Percentiles rank a stretch among this genome's conserved stretches.
phyloP scores from a whole-genome alignment of 768 basidiomycete genomes.

The Lentinula aciculospora region DNA sequence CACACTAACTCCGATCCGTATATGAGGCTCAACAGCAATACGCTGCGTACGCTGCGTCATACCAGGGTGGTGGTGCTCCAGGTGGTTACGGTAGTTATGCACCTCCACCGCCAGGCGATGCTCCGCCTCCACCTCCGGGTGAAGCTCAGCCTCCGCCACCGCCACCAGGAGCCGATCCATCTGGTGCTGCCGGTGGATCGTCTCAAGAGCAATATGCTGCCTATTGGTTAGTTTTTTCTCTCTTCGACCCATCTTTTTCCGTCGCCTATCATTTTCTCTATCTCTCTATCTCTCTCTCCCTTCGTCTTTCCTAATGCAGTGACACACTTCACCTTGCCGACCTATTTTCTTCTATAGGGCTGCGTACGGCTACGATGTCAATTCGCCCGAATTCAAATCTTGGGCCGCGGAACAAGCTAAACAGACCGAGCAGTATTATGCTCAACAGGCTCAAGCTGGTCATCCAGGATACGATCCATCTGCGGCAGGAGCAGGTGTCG shows the following conservation, averaged over 20 bases:
- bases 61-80: slow-evolving; percentile 34
- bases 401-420: slow-evolving; percentile 74
- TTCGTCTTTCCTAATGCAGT: not conserved
- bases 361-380: slow-evolving; percentile 82
- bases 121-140: slow-evolving; percentile 49
- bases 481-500: not conserved
- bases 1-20: too few relatives aligned
- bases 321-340: not conserved
- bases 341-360: slow-evolving; percentile 43
- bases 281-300: not conserved
- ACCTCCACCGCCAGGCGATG: slow-evolving; percentile 44
- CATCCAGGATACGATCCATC: not conserved
- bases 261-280: not conserved
- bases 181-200: slow-evolving; percentile 26
- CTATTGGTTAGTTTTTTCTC: slow-evolving; percentile 45
- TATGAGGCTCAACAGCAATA: slow-evolving; percentile 66
- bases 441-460: slow-evolving; percentile 12
- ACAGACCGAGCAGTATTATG: slow-evolving; percentile 58
- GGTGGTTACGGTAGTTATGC: slow-evolving; percentile 27
- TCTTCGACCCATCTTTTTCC: not conserved
- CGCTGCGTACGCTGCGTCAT: slow-evolving; percentile 63
- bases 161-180: slow-evolving; percentile 36
- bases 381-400: slow-evolving; percentile 74
- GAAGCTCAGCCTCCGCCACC: slow-evolving; percentile 35
- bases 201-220: slow-evolving; percentile 52